phyloP scores from a whole-genome alignment of 164 flowering plant genomes.

The Nymphaea colorata region DNA sequence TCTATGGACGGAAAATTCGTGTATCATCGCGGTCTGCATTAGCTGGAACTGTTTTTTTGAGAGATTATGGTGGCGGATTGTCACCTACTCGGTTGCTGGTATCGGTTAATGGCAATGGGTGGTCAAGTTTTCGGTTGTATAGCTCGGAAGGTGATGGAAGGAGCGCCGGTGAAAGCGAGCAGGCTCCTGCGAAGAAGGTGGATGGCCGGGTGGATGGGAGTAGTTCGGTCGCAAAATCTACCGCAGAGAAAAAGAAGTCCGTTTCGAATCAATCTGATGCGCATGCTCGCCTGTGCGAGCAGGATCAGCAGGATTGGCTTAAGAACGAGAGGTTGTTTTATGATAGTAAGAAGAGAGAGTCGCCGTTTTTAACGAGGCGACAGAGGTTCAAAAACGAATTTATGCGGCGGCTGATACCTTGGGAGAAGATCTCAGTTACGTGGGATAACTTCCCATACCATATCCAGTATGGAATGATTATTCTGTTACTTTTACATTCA shows the following conservation, averaged over 20 bases:
- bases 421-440: conserved; percentile 85
- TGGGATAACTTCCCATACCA: conserved; percentile 94
- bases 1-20: background rate
- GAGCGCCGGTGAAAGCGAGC: conserved; percentile 61
- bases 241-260: conserved; percentile 19
- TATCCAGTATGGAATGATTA: conserved; percentile 45
- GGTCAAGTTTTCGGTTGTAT: conserved; percentile 27
- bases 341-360: conserved; percentile 70
- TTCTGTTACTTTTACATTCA: background rate
- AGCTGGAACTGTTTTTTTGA: conserved; percentile 2
- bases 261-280: conserved; percentile 31
- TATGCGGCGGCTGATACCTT: conserved; percentile 68
- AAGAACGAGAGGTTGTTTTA: conserved; percentile 55
- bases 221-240: conserved; percentile 15
- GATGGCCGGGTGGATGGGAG: background rate
- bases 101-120: conserved; percentile 8
- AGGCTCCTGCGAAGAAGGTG: conserved; percentile 25
- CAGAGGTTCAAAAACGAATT: conserved; percentile 79
- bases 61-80: background rate
- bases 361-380: conserved; percentile 62
- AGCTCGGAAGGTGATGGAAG: conserved; percentile 90
- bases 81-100: conserved; percentile 1
- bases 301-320: conserved; percentile 95
- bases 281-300: conserved; percentile 80
- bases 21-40: background rate